These are phyloP conservation scores for Coemansia sp. DNA, from an alignment of 192 early-diverging fungal genomes.

Conservation along the genomic window DNA sequence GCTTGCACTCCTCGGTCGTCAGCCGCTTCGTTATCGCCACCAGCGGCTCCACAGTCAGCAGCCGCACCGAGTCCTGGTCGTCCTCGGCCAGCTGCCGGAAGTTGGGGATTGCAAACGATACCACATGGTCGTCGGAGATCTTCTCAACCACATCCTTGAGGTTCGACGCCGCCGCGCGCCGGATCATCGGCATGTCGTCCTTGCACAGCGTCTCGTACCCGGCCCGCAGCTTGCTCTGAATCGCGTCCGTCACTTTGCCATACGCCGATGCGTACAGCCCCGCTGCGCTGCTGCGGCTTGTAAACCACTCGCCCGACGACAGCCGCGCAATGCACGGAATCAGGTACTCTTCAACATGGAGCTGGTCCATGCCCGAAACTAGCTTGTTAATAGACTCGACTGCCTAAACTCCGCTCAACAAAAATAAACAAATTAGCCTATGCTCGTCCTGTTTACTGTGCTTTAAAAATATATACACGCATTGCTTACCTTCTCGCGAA, in stretches of 20 bases:
- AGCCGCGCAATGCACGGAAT: conserved; percentile 92
- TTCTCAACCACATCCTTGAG: conserved; percentile 36
- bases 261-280: conserved; percentile 91
- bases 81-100: conserved; percentile 84
- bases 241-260: conserved; percentile 63
- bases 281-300: conserved; percentile 89
- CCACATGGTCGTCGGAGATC: conserved; percentile 63
- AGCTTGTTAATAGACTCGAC: conserved; percentile 91
- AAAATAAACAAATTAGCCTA: not conserved
- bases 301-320: conserved; percentile 96
- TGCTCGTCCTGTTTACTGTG: too few species aligned
- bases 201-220: conserved; percentile 78
- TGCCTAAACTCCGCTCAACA: conserved; percentile 60
- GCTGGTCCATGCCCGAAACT: conserved; percentile 66
- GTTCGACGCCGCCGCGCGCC: conserved; percentile 84
- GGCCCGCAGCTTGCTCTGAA: conserved; percentile 84
- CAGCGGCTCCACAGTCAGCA: conserved; percentile 90
- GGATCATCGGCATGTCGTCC: conserved; percentile 98
- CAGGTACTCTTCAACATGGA: conserved; percentile 85
- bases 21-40: conserved; percentile 85
- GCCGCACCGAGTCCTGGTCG: conserved; percentile 95
- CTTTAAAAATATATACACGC: too few species aligned
- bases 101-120: conserved; percentile 80
- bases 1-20: conserved; percentile 73
- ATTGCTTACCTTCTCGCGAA: conserved; percentile 86